A percentile compares a stretch with the other conserved stretches of the same genome.
phyloP scores from a whole-genome alignment of 257 asterid species.

The Gardenia jasminoides region DNA sequence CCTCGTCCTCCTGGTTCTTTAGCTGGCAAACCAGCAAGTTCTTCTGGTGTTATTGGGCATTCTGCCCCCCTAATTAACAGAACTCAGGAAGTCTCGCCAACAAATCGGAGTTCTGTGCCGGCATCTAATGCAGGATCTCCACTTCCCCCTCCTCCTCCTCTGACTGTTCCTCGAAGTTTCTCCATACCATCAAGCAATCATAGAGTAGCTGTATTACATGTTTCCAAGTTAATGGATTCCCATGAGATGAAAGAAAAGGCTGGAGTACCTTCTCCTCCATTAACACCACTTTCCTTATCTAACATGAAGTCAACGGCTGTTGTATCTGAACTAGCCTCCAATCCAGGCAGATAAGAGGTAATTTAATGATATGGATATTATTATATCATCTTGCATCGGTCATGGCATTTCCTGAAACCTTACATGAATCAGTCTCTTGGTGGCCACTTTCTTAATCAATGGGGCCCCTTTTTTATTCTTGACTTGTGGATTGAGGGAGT shows the following conservation, averaged over 20 bases:
- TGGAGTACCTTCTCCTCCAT: conserved; percentile 68
- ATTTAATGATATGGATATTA: conserved; percentile 11
- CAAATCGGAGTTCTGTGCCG: conserved; percentile 43
- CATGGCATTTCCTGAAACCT: neutral
- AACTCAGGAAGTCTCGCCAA: conserved; percentile 63
- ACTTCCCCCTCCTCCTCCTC: conserved; percentile 71
- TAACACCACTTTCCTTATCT: conserved; percentile 70
- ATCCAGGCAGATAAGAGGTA: conserved; percentile 72
- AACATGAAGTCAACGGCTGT: conserved; percentile 45
- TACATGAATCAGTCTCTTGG: neutral
- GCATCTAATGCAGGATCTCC: conserved; percentile 57
- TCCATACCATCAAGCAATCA: conserved; percentile 68
- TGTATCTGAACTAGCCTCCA: conserved; percentile 27
- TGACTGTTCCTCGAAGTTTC: conserved; percentile 74
- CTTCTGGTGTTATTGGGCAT: conserved; percentile 59
- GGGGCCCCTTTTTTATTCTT: too few relatives aligned
- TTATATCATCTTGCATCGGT: neutral
- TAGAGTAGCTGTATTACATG: conserved; percentile 43
- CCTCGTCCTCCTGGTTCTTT: conserved; percentile 92
- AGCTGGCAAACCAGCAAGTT: conserved; percentile 44
- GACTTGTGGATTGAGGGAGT: neutral
- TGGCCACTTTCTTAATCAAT: neutral
- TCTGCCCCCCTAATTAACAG: conserved; percentile 71
- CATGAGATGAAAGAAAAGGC: conserved; percentile 42
- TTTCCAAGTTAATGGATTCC: conserved; percentile 57